Evolutionary conservation across 2,329 filamentous ascomycete species (phyloP).

Genomic region (Ascochyta rabiei): DNA sequence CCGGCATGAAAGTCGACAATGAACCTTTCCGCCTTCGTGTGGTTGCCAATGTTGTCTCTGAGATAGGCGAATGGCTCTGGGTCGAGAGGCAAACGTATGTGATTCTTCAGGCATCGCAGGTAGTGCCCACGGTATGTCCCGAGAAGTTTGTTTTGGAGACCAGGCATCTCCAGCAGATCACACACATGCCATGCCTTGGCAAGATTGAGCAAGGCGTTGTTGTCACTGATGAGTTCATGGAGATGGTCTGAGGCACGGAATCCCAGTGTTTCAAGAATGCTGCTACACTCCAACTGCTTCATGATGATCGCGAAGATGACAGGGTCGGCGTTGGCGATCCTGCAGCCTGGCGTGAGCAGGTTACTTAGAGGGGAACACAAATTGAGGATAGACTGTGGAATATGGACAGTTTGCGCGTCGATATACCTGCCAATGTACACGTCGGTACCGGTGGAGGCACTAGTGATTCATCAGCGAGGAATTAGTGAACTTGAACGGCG

Average conservation of each 20-base stretch:
- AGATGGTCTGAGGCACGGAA: background rate
- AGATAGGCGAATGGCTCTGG: background rate
- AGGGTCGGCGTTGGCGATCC: slow-evolving; percentile 2
- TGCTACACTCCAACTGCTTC: background rate
- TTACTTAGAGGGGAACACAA: background rate
- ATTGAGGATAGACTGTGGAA: background rate
- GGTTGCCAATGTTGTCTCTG: background rate
- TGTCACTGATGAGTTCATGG: slow-evolving; percentile 4
- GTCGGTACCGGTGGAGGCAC: background rate
- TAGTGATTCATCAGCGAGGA: background rate
- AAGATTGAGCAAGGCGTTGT: slow-evolving; percentile 17
- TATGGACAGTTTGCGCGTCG: background rate
- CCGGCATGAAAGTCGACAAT: background rate
- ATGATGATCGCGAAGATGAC: slow-evolving; percentile 3
- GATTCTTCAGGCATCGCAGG: background rate
- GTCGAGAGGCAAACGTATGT: background rate
- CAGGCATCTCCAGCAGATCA: slow-evolving; percentile 14
- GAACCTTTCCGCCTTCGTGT: slow-evolving; percentile 1
- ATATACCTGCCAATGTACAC: background rate
- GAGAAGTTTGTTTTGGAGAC: slow-evolving; percentile 21
- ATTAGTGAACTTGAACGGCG: no score
- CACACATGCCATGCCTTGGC: slow-evolving; percentile 23
- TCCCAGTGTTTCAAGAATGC: background rate
- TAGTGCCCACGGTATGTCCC: slow-evolving; percentile 13
- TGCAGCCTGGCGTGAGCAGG: background rate